Percentiles rank a stretch among this genome's conserved stretches.
Conservation (phyloP, 2,329 filamentous ascomycete species). For the Chaetomiaceae sp. region DNA sequence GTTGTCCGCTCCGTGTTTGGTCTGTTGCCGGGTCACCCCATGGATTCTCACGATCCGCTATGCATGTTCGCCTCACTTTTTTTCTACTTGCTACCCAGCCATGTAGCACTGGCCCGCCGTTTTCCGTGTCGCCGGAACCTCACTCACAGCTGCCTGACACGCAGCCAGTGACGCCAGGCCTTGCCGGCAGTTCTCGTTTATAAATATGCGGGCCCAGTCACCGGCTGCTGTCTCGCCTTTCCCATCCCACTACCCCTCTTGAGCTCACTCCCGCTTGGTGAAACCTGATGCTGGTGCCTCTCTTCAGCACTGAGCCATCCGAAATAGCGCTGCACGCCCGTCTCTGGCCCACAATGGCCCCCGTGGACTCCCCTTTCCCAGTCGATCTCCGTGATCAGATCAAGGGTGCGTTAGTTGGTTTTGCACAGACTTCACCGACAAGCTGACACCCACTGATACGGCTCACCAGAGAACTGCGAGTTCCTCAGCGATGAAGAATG, state of each 20-base stretch:
- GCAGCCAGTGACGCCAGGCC: not conserved
- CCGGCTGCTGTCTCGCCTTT: too few relatives aligned
- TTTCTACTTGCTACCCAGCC: not conserved
- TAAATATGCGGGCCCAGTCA: not conserved
- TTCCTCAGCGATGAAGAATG: slow-evolving; percentile 23
- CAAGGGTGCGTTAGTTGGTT: slow-evolving; percentile 18
- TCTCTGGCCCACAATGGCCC: slow-evolving; percentile 11
- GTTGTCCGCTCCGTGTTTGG: not conserved
- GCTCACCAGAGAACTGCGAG: slow-evolving; percentile 25
- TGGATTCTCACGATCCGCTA: not conserved
- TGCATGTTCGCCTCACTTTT: slow-evolving; percentile 15
- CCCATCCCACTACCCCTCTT: too few relatives aligned
- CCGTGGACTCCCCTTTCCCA: slow-evolving; percentile 1
- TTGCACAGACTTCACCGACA: not conserved
- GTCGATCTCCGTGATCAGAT: slow-evolving; percentile 16
- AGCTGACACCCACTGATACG: slow-evolving; percentile 7
- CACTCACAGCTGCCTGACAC: not conserved
- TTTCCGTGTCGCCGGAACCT: not conserved
- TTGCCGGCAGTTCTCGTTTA: not conserved
- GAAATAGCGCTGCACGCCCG: not conserved
- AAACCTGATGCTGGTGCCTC: slow-evolving; percentile 17
- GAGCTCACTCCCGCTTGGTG: too few relatives aligned
- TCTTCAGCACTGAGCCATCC: slow-evolving; percentile 5
- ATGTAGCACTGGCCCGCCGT: not conserved
- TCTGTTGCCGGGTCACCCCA: not conserved